A percentile compares a stretch with the other conserved stretches of the same genome.
Conservation (phyloP, 495 filamentous ascomycete genomes). For the Margaritispora aquatica region DNA sequence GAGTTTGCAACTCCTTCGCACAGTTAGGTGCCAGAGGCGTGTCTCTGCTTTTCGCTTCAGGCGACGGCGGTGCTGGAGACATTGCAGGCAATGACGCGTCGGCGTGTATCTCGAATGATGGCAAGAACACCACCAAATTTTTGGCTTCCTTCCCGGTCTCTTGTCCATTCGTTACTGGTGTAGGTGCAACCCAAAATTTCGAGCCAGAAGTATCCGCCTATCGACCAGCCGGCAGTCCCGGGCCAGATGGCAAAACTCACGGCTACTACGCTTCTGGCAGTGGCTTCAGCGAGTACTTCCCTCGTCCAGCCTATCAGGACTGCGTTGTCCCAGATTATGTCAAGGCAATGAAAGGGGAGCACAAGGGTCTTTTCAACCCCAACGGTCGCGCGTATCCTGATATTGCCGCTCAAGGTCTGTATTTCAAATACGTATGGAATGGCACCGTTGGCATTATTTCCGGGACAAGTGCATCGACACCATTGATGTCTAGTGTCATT, state of each 20-base stretch:
- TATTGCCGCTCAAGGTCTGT: slow-evolving; percentile 55
- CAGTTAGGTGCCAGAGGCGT: slow-evolving; percentile 68
- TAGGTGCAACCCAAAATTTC: slow-evolving; percentile 57
- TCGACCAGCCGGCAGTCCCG: slow-evolving; percentile 45
- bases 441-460: slow-evolving; percentile 40
- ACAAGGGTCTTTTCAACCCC: slow-evolving; percentile 17
- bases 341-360: slow-evolving; percentile 18
- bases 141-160: slow-evolving; percentile 63
- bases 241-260: slow-evolving; percentile 30
- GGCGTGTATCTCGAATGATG: slow-evolving; percentile 61
- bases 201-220: slow-evolving; percentile 50
- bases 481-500: slow-evolving; percentile 38
- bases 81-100: slow-evolving; percentile 31
- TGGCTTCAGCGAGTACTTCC: slow-evolving; percentile 67
- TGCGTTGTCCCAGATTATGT: slow-evolving; percentile 51
- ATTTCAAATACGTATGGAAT: slow-evolving; percentile 41
- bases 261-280: slow-evolving; percentile 49
- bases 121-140: slow-evolving; percentile 53
- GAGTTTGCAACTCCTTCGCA: slow-evolving; percentile 65
- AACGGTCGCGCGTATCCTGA: slow-evolving; percentile 68
- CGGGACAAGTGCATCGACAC: slow-evolving; percentile 30
- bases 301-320: slow-evolving; percentile 58
- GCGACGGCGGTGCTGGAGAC: slow-evolving; percentile 59
- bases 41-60: slow-evolving; percentile 64
- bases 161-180: slow-evolving; percentile 76